Conservation (phyloP, 805 yeast species). For the Tetrapisispora fleetii region DNA sequence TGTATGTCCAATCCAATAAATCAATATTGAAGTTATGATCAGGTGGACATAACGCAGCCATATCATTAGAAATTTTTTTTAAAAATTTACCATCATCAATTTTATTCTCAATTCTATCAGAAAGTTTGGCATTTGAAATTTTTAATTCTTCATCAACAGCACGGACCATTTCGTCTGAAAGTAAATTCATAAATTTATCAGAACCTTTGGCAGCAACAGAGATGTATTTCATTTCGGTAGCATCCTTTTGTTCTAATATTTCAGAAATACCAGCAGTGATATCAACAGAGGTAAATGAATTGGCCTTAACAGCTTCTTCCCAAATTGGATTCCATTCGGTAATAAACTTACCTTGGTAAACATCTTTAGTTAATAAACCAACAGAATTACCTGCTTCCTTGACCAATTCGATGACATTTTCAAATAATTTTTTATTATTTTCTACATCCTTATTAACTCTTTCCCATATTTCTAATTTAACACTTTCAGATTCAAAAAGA, state of each 20-base stretch:
- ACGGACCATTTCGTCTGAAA: constrained; percentile 80
- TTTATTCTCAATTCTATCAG: constrained; percentile 69
- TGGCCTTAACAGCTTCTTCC: constrained; percentile 30
- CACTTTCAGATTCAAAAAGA: constrained; percentile 40
- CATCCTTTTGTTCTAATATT: constrained; percentile 68
- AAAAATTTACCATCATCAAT: constrained; percentile 72
- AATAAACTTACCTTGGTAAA: constrained; percentile 73
- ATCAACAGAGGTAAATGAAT: constrained; percentile 38
- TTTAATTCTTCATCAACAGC: constrained; percentile 79
- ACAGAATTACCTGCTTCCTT: constrained; percentile 39
- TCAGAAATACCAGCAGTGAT: constrained; percentile 43
- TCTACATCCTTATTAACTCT: constrained; percentile 69
- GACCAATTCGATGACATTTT: constrained; percentile 40
- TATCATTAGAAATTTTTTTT: constrained; percentile 41
- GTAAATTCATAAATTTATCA: constrained; percentile 65
- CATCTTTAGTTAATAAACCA: constrained; percentile 68
- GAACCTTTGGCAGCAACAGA: constrained; percentile 70
- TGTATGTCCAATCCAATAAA: constrained; percentile 84
- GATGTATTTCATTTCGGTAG: constrained; percentile 56
- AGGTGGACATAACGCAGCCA: constrained; percentile 24
- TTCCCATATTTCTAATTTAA: constrained; percentile 48
- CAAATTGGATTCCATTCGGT: constrained; percentile 59
- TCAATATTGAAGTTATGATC: constrained; percentile 67
- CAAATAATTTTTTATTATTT: constrained; percentile 59
- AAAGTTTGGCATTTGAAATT: constrained; percentile 59